These are phyloP conservation scores for Annona cherimola DNA, from an alignment of 164 flowering plant species.

Conservation along the genomic window DNA sequence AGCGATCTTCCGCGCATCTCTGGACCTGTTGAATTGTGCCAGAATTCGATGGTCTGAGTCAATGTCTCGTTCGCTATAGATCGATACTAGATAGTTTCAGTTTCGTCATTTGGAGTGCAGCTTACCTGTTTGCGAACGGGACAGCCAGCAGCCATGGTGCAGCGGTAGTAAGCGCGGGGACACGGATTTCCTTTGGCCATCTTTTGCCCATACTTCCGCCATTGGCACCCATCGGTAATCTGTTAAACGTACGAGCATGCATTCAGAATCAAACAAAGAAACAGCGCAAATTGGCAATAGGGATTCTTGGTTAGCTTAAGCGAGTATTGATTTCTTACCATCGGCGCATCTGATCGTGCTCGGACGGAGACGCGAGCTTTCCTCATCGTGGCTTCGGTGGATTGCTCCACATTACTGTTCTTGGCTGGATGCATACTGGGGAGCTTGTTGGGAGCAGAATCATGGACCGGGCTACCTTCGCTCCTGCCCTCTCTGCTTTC, in stretches of 20 bases:
- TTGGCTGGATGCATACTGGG: constrained; percentile 31
- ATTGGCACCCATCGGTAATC: constrained; percentile 93
- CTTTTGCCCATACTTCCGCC: constrained; percentile 94
- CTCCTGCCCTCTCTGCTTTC: constrained; percentile 15
- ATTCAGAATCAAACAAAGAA: background rate
- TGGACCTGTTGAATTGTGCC: constrained; percentile 44
- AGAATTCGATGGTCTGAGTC: constrained; percentile 1
- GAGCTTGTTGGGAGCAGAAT: constrained; percentile 38
- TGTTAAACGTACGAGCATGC: constrained; percentile 9
- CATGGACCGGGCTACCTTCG: constrained; percentile 41
- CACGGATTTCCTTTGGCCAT: constrained; percentile 95
- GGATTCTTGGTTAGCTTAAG: background rate
- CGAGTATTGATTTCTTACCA: constrained; percentile 31
- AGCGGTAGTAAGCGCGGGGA: constrained; percentile 91
- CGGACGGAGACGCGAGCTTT: constrained; percentile 84
- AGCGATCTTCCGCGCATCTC: constrained; percentile 70
- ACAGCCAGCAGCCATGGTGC: constrained; percentile 91
- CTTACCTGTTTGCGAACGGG: constrained; percentile 81
- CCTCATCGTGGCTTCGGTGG: constrained; percentile 75
- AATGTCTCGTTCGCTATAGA: background rate
- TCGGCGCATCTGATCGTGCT: constrained; percentile 67
- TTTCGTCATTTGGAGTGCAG: background rate
- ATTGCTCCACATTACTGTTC: constrained; percentile 27
- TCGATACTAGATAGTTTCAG: background rate
- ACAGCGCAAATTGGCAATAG: background rate